Conservation (phyloP, 495 filamentous ascomycete genomes). For the Terfezia boudieri region DNA sequence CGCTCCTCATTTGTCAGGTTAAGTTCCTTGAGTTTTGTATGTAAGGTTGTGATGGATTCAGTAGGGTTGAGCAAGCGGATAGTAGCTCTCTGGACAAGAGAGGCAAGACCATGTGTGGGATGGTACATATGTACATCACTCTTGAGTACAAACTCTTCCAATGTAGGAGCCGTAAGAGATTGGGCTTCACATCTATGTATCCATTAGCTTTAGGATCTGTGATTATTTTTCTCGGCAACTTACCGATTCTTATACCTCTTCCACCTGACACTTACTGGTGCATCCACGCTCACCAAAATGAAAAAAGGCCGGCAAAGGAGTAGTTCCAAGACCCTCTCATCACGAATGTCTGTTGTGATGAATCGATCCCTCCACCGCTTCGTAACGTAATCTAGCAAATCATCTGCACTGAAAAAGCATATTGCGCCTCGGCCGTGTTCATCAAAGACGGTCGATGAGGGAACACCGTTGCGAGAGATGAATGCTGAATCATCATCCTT, state of each 20-base stretch:
- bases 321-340: conserved; percentile 42
- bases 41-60: conserved; percentile 42
- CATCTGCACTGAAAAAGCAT: conserved; percentile 34
- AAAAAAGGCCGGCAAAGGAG: conserved; percentile 72
- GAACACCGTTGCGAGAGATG: conserved; percentile 3
- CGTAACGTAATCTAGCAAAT: conserved; percentile 64
- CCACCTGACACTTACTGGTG: conserved; percentile 66
- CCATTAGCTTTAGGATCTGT: not conserved
- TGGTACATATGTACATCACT: conserved; percentile 63
- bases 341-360: conserved; percentile 63
- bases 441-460: conserved; percentile 3
- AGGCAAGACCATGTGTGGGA: conserved; percentile 37
- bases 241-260: conserved; percentile 41
- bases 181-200: not conserved
- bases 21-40: conserved; percentile 41
- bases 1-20: conserved; percentile 57
- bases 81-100: conserved; percentile 55
- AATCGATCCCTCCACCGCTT: conserved; percentile 58
- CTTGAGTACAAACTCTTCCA: conserved; percentile 55
- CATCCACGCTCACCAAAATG: conserved; percentile 75
- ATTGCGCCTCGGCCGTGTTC: not conserved
- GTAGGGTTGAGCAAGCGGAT: conserved; percentile 71
- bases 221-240: not conserved
- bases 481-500: conserved; percentile 9
- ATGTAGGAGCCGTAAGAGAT: conserved; percentile 22